Percentiles rank a stretch among this genome's conserved stretches.
phyloP scores from a whole-genome alignment of 2,329 filamentous ascomycete genomes.

The Paracoccidioides lutzii region DNA sequence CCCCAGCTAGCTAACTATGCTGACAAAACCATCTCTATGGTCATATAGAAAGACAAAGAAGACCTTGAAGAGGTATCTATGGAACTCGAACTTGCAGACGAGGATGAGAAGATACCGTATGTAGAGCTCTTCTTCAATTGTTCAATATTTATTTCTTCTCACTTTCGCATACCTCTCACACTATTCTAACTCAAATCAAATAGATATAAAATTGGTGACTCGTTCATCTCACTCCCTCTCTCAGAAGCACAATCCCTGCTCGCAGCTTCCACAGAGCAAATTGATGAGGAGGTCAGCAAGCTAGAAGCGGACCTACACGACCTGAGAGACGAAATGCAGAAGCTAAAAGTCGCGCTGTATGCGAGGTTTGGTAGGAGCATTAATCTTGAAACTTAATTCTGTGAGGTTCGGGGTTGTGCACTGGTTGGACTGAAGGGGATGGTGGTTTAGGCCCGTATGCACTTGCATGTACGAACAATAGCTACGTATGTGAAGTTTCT shows the following conservation, averaged over 20 bases:
- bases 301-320: constrained; percentile 65
- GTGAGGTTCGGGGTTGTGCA: background rate
- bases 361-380: constrained; percentile 92
- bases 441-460: too few relatives aligned
- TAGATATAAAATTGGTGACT: constrained; percentile 94
- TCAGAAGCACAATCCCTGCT: constrained; percentile 80
- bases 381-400: constrained; percentile 55
- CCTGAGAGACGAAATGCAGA: constrained; percentile 73
- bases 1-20: background rate
- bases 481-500: too few relatives aligned
- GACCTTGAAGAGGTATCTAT: constrained; percentile 85
- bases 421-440: background rate
- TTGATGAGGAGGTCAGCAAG: constrained; percentile 62
- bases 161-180: background rate
- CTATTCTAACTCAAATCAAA: constrained; percentile 7
- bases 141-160: background rate
- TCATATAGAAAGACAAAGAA: constrained; percentile 83
- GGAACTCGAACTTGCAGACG: constrained; percentile 87
- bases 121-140: constrained; percentile 21
- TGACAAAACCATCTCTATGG: background rate
- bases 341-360: constrained; percentile 85
- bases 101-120: constrained; percentile 86
- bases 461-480: too few relatives aligned
- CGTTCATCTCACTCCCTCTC: constrained; percentile 78
- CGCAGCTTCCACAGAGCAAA: constrained; percentile 52